Evolutionary conservation across 768 basidiomycete genomes (phyloP), one percentile per base, ranked within the genome.

Genomic region (Suillus spraguei): DNA sequence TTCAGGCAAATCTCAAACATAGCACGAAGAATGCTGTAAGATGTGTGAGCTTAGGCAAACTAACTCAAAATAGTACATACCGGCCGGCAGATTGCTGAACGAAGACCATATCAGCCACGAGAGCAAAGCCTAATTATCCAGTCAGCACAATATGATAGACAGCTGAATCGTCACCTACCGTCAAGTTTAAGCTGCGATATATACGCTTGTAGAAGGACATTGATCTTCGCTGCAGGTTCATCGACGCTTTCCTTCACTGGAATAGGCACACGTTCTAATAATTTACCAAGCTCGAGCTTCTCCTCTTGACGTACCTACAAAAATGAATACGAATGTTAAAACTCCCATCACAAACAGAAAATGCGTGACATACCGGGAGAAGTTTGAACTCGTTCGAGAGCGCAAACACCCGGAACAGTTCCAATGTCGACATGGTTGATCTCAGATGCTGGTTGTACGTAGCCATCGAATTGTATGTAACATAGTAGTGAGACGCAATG

Each of bases 1-100:
- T 97, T 97, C 64, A 98, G 79, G 73, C 96, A 98, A 62, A 99
- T 99, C 77, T 99, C 97, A 69, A 95, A 98, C 72, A 99, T 92
- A 17, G 97, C 97, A 22, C 95, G 94, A 44, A 99, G 79, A 69
- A 99, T 97, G 69, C 91, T 91, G 14, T 13, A n/a, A 24, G 38
- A 8, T 11, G 22, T 63, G 28, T 72, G 55, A 46, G 60, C 54
- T 35, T 47, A 20, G 54, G 54, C 8, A 9, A 24, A 17, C 8
- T 36, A 50, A 38, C n/a, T 24, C 28, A 2, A 35, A 16, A 55
- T 8, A 17, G 13, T 13, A 73, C 82, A 62, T 64, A 90, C 83
- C 94, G 91, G 56, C 97, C 97, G 2, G 97, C 97, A 9, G 95
- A 97, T 70, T 99, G 97, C 63, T 95, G 94, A 3, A 99, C 91